phyloP scores from a whole-genome alignment of 331 rosid genomes.

The Malus hybrid region DNA sequence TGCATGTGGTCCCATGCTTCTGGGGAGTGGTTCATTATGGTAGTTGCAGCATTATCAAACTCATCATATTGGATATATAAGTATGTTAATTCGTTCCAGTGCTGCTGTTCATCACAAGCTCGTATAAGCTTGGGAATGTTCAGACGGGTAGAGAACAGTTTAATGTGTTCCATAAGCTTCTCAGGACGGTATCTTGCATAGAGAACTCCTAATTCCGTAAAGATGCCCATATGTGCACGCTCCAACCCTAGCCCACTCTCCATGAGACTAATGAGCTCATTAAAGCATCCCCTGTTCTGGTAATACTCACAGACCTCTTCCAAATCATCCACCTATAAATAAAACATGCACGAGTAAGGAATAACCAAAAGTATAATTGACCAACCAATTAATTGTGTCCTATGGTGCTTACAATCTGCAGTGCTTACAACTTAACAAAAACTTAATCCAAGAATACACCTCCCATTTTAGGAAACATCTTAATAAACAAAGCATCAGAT shows the following conservation, averaged over 20 bases:
- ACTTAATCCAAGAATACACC: background rate
- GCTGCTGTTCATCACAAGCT: constrained; percentile 35
- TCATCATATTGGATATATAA: constrained; percentile 26
- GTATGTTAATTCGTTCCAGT: constrained; percentile 30
- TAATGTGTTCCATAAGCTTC: constrained; percentile 38
- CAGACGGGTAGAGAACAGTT: constrained; percentile 26
- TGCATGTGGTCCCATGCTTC: constrained; percentile 40
- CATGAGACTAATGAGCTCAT: constrained; percentile 30
- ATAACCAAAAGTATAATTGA: background rate
- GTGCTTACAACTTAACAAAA: background rate
- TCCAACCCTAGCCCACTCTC: constrained; percentile 35
- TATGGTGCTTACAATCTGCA: background rate
- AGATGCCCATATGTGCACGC: constrained; percentile 38
- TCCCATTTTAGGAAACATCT: constrained; percentile 1
- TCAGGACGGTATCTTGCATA: constrained; percentile 35
- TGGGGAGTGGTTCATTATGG: constrained; percentile 34
- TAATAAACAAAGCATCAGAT: background rate
- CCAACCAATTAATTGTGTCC: background rate
- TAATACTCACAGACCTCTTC: constrained; percentile 34
- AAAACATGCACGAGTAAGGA: background rate
- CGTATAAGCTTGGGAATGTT: constrained; percentile 32
- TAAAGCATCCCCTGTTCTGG: constrained; percentile 32
- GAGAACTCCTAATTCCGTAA: constrained; percentile 31
- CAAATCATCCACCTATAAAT: constrained; percentile 27
- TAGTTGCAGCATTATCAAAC: constrained; percentile 34